phyloP scores from a whole-genome alignment of 2,329 filamentous ascomycete species.

The Aspergillus vadensis region DNA sequence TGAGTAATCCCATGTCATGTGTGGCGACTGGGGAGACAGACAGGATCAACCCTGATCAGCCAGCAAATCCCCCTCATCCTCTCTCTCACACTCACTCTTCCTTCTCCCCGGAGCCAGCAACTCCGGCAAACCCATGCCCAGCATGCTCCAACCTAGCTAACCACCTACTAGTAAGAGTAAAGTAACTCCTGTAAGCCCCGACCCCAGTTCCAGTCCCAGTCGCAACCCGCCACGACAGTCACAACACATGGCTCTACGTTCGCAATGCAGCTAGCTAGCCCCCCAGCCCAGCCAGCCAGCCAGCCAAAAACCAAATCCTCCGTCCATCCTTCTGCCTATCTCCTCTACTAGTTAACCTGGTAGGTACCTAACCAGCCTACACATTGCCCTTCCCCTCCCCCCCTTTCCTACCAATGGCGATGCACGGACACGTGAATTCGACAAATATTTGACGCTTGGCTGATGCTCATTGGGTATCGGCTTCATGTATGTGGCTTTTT shows the following conservation, averaged over 20 bases:
- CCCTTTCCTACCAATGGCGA: not conserved
- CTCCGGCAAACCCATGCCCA: not conserved
- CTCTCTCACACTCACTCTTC: not conserved
- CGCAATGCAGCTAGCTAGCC: not conserved
- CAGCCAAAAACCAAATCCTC: too few species aligned
- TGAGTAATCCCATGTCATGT: too few species aligned
- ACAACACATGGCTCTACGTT: not conserved
- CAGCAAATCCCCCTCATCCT: not conserved
- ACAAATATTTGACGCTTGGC: not conserved
- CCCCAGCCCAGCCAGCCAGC: not conserved
- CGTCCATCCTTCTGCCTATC: too few species aligned
- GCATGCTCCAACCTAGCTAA: not conserved
- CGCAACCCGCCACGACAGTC: constrained; percentile 6
- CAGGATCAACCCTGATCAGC: not conserved
- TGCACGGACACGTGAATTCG: not conserved
- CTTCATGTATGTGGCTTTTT: not conserved
- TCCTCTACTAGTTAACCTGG: not conserved
- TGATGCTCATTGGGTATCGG: not conserved
- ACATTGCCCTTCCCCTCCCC: not conserved
- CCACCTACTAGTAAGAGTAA: not conserved
- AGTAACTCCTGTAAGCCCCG: too few species aligned
- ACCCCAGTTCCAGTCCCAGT: not conserved
- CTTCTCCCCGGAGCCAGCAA: not conserved
- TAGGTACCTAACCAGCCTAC: not conserved
- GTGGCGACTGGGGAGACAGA: too few species aligned